phyloP scores from a whole-genome alignment of 257 asterid genomes.

The Solanum appendiculatum region DNA sequence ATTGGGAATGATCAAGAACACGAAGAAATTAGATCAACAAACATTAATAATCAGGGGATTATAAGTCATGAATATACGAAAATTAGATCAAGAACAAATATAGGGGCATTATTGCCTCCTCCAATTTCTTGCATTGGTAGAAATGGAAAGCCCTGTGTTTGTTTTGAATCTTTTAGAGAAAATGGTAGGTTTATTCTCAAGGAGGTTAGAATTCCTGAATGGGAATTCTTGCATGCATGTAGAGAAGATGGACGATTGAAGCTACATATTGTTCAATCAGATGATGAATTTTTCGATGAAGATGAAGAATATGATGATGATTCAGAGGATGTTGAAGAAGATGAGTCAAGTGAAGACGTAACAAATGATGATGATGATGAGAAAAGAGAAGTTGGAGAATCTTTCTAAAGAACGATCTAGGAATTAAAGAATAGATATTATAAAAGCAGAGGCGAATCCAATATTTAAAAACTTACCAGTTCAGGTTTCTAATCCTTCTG shows the following conservation, averaged over 20 bases:
- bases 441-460: background rate
- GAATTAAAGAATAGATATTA: background rate
- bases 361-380: background rate
- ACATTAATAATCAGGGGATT: background rate
- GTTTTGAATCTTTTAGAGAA: slow-evolving; percentile 40
- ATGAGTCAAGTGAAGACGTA: background rate
- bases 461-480: background rate
- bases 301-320: slow-evolving; percentile 7
- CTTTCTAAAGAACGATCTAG: background rate
- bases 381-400: background rate
- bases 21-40: background rate
- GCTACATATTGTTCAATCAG: slow-evolving; percentile 44
- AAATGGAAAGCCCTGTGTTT: slow-evolving; percentile 65
- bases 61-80: slow-evolving; percentile 6
- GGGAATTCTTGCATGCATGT: slow-evolving; percentile 58
- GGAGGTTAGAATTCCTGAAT: slow-evolving; percentile 53
- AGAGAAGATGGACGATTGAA: slow-evolving; percentile 73
- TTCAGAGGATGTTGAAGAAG: background rate
- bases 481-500: background rate
- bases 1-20: slow-evolving; percentile 14
- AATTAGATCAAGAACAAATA: slow-evolving; percentile 20
- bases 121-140: slow-evolving; percentile 77
- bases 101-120: slow-evolving; percentile 48
- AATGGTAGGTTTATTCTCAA: slow-evolving; percentile 79
- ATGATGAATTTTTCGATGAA: slow-evolving; percentile 40